Evolutionary conservation across 164 flowering plant genomes (phyloP).

Genomic region (Tetrastigma voinierianum): DNA sequence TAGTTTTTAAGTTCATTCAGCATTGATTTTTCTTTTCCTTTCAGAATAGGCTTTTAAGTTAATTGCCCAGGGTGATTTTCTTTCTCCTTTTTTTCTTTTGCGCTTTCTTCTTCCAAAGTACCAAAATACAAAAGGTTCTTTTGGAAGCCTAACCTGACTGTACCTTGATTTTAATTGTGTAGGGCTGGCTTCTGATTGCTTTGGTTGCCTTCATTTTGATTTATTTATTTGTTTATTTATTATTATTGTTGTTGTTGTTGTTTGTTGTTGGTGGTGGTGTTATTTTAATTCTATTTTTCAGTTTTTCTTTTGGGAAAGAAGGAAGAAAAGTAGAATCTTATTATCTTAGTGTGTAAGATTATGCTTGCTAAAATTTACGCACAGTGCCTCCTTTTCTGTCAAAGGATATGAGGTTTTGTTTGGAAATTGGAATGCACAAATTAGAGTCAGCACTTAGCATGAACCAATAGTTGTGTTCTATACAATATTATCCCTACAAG

Average conservation of each 20-base stretch:
- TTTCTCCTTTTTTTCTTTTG: too few relatives aligned
- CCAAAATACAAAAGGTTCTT: not conserved
- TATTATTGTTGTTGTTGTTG: too few relatives aligned
- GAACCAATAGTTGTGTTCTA: not conserved
- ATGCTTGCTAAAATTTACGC: not conserved
- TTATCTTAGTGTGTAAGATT: not conserved
- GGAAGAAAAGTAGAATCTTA: not conserved
- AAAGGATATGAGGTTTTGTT: too few relatives aligned
- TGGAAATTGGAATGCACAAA: too few relatives aligned
- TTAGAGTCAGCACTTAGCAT: too few relatives aligned
- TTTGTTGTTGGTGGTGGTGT: too few relatives aligned
- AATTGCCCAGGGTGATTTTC: too few relatives aligned
- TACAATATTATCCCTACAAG: not conserved
- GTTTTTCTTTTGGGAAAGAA: not conserved
- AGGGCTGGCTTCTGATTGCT: not conserved
- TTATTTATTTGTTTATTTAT: too few relatives aligned
- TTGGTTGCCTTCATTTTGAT: too few relatives aligned
- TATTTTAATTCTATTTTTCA: too few relatives aligned
- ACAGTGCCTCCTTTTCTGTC: not conserved
- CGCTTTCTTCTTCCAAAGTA: not conserved
- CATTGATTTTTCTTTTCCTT: not conserved
- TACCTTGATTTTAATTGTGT: not conserved
- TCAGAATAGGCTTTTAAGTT: too few relatives aligned
- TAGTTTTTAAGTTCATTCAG: not conserved
- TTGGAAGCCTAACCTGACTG: not conserved